phyloP scores from a whole-genome alignment of 2,329 filamentous ascomycete species.

The Ophiostoma triangulosporum region DNA sequence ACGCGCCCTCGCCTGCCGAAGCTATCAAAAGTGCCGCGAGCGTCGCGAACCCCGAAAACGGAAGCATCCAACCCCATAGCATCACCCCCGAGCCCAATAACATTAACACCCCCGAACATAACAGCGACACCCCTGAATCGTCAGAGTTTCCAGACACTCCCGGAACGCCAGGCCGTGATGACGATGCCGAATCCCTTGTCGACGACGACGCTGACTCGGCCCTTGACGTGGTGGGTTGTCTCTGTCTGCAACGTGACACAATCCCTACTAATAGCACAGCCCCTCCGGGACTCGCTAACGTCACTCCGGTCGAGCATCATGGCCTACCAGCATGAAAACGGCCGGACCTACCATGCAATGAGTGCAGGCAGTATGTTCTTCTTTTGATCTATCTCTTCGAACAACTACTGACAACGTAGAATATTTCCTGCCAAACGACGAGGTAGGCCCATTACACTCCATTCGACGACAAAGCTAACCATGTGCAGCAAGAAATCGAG shows the following conservation, averaged over 20 bases:
- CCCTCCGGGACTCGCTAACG: conserved; percentile 13
- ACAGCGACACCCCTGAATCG: neutral
- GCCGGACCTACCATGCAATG: conserved; percentile 16
- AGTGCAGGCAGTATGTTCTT: conserved; percentile 16
- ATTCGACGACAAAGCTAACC: neutral
- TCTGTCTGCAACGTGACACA: neutral
- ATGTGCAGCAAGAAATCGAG: conserved; percentile 12
- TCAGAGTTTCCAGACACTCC: neutral
- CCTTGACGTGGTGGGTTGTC: neutral
- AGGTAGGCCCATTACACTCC: conserved; percentile 7
- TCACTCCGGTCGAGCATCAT: conserved; percentile 16
- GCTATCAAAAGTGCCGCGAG: no score
- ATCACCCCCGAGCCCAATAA: no score
- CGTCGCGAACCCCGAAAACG: no score
- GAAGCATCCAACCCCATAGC: no score
- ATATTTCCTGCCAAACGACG: conserved; percentile 15
- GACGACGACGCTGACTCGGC: neutral
- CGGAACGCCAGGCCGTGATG: neutral
- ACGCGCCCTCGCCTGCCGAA: no score
- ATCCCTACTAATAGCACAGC: conserved; percentile 3
- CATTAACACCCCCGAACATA: no score
- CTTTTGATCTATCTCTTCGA: neutral
- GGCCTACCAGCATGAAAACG: conserved; percentile 16
- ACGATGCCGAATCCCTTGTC: neutral
- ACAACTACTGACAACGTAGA: conserved; percentile 5